Conservation (phyloP, 2,329 filamentous ascomycete genomes). For the Fusarium mundagurra region DNA sequence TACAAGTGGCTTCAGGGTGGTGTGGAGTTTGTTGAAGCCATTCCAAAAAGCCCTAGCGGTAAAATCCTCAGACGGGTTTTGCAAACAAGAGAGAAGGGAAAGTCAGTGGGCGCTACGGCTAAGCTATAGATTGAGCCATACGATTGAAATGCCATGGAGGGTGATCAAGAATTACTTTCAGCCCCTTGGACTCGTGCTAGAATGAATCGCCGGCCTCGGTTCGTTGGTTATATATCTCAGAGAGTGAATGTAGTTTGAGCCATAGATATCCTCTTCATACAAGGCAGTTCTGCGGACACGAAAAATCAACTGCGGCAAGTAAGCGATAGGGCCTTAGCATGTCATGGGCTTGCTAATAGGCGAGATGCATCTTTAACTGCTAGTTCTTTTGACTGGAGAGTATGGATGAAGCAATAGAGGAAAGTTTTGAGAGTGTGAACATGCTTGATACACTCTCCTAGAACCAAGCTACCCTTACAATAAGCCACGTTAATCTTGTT, state of each 20-base stretch:
- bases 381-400: not conserved
- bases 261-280: not conserved
- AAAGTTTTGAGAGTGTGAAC: accelerated
- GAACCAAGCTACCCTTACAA: not conserved
- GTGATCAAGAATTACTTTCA: accelerated
- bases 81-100: not conserved
- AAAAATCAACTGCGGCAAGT: no score
- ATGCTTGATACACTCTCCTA: not conserved
- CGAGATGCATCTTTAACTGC: accelerated
- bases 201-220: not conserved
- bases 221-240: no score
- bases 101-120: accelerated
- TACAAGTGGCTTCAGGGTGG: not conserved
- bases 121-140: not conserved
- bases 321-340: no score
- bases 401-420: no score
- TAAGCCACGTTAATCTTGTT: not conserved
- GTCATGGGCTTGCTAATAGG: accelerated
- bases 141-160: accelerated
- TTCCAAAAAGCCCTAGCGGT: not conserved
- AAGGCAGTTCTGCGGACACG: no score
- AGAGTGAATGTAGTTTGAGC: not conserved
- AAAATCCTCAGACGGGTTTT: not conserved
- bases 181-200: not conserved
- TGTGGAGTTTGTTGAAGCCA: not conserved